phyloP scores from a whole-genome alignment of 179 eudicot species.

The Spergularia azorica region DNA sequence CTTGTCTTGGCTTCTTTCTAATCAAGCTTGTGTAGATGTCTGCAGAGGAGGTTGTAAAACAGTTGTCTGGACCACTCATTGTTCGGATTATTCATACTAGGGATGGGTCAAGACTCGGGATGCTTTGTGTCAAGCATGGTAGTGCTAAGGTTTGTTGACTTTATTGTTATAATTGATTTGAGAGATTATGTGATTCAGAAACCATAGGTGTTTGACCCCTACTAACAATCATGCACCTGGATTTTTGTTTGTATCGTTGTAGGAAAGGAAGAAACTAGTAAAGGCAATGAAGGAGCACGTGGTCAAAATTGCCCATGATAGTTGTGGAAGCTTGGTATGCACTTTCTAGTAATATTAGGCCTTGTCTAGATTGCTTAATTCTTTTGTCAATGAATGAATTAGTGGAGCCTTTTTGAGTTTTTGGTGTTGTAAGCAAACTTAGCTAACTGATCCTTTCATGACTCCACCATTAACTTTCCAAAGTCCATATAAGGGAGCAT shows the following conservation, averaged over 20 bases:
- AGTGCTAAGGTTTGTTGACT: slow-evolving; percentile 73
- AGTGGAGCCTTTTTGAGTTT: not conserved
- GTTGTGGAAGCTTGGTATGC: slow-evolving; percentile 71
- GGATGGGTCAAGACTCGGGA: slow-evolving; percentile 84
- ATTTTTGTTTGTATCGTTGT: not conserved
- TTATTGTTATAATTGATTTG: too few species aligned
- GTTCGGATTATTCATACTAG: slow-evolving; percentile 86
- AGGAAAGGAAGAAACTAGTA: slow-evolving; percentile 89
- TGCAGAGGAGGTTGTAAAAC: slow-evolving; percentile 76
- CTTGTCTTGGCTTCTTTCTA: slow-evolving; percentile 21
- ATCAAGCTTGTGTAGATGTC: slow-evolving; percentile 57
- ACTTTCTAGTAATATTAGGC: not conserved
- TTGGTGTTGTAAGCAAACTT: not conserved
- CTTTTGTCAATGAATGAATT: not conserved
- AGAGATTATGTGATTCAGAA: not conserved
- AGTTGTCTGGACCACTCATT: slow-evolving; percentile 68
- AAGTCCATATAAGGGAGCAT: not conserved
- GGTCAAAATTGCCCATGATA: slow-evolving; percentile 71
- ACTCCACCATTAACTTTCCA: too few species aligned
- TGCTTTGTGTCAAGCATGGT: slow-evolving; percentile 87
- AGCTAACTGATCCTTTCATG: too few species aligned
- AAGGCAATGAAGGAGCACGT: slow-evolving; percentile 83
- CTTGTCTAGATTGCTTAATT: not conserved
- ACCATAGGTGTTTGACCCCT: not conserved
- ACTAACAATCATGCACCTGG: slow-evolving; percentile 21